Percentiles rank a stretch among this genome's conserved stretches.
Evolutionary conservation across 192 early-diverging fungal genomes (phyloP).

Genomic region (Haplosporangium gracile): DNA sequence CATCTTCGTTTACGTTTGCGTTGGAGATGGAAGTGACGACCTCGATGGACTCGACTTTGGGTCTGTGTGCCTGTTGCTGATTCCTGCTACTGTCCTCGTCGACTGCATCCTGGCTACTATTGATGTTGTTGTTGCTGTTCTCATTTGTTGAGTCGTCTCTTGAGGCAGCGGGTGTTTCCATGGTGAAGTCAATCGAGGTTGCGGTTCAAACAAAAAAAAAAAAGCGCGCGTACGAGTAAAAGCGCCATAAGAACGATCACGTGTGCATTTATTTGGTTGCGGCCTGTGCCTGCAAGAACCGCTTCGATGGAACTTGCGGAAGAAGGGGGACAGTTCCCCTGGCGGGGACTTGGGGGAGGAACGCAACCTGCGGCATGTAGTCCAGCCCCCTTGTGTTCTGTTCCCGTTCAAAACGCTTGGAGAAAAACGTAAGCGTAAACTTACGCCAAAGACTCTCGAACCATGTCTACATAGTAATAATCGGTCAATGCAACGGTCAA

Average conservation of each 20-base stretch:
- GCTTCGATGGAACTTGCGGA: background rate
- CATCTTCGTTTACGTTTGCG: slow-evolving; percentile 27
- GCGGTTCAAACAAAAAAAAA: too few relatives aligned
- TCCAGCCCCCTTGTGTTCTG: background rate
- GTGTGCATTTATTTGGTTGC: too few relatives aligned
- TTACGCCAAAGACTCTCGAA: too few relatives aligned
- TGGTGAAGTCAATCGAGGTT: too few relatives aligned
- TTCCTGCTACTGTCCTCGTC: background rate
- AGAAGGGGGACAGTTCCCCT: background rate
- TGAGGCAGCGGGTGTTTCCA: too few relatives aligned
- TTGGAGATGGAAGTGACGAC: slow-evolving; percentile 21
- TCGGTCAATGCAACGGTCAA: too few relatives aligned
- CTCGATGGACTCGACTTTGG: slow-evolving; percentile 11
- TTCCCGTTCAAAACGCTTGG: background rate
- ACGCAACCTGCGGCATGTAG: background rate
- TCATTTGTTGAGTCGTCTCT: too few relatives aligned
- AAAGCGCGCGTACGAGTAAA: too few relatives aligned
- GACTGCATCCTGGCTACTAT: too few relatives aligned
- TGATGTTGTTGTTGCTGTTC: too few relatives aligned
- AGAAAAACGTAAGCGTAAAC: background rate
- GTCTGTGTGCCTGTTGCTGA: background rate
- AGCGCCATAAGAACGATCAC: too few relatives aligned
- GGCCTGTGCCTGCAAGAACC: background rate
- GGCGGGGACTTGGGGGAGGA: background rate
- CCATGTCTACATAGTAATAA: background rate